Conservation (phyloP, 331 rosid genomes). For the Pyrus hybrid region DNA sequence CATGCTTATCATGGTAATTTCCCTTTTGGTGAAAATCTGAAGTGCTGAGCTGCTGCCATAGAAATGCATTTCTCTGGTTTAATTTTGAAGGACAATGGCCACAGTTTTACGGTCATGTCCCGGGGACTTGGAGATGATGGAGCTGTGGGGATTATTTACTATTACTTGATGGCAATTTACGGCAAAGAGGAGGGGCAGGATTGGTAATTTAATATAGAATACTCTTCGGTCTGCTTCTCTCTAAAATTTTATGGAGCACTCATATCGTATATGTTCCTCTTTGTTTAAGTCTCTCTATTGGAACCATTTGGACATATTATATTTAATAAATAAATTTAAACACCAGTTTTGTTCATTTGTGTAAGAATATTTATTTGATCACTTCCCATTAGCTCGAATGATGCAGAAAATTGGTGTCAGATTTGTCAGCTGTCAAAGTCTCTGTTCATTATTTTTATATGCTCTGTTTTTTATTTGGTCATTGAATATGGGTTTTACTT, state of each 20-base stretch:
- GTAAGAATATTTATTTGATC: not conserved
- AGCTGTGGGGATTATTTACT: not conserved
- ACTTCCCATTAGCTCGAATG: conserved; percentile 13
- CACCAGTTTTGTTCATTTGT: conserved; percentile 35
- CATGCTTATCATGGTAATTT: conserved; percentile 24
- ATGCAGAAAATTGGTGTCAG: not conserved
- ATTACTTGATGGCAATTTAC: conserved; percentile 13
- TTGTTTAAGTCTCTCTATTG: conserved; percentile 34
- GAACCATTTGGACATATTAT: conserved; percentile 64
- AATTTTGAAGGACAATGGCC: conserved; percentile 43
- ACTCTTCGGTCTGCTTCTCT: not conserved
- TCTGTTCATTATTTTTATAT: not conserved
- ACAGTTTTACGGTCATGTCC: not conserved
- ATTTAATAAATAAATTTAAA: conserved; percentile 60
- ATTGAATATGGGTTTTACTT: not conserved
- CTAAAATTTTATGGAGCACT: conserved; percentile 27
- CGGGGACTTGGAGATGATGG: conserved; percentile 15
- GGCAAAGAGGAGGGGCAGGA: conserved; percentile 38
- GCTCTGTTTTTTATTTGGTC: not conserved
- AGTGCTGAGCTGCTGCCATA: conserved; percentile 17
- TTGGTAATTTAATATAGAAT: conserved; percentile 34
- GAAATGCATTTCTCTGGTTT: not conserved
- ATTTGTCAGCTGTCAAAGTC: not conserved
- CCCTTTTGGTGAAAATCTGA: conserved; percentile 17
- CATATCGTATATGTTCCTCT: not conserved